Base-by-base conservation (phyloP, 306 rosid species). In the Cercis canadensis region DNA sequence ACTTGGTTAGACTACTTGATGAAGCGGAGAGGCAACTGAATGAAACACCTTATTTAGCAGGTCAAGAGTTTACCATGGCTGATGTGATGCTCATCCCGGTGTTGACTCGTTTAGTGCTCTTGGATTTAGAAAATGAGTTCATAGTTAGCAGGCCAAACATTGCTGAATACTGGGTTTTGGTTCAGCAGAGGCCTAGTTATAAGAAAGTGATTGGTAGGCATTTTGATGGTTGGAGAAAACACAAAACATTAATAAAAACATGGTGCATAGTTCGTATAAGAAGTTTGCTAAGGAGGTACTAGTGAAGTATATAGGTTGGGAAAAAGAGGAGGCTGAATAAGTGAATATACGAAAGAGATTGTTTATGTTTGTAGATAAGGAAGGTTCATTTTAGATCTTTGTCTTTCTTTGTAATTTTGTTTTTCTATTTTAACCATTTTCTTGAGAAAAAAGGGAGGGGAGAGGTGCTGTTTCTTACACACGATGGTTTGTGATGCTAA, bases 181-280 rank as follows among this genome's bases (percentile, higher is more conserved):
- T 94, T 82, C 89, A 84, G 87, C 89, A 89, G 81, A 91, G 99
- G 75, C 96, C 89, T 63, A 91, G 99, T 81, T 91, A 94, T 66
- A 91, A 69, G 83, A 91, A 83, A 75, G 97, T 87, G 77, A 87
- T 91, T 76, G 97, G 90, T 59, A 94, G 78, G 80, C 59, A 86
- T 69, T 94, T 94, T 69, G 70, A 66, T 63, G 97, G 99, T 44
- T 94, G 97, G 97, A 89, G 87, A 83, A 94, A 72, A 80, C 87
- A 94, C 74, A 89, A 83, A 83, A 91, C 92, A 18, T 76, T 89
- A 31, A 24, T 83, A 17, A 89, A 87, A 79, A 86, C 95, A 15
- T 91, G 96, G 97, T 86, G 84, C 78, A 78, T 77, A 70, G 86
- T 94, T 84, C 95, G 81, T 11, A 18, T 86, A 62, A 81, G 97